Evolutionary conservation across 1,284 basidiomycete species (phyloP), one percentile per base, ranked within the genome.

Genomic region (Malassezia restricta): DNA sequence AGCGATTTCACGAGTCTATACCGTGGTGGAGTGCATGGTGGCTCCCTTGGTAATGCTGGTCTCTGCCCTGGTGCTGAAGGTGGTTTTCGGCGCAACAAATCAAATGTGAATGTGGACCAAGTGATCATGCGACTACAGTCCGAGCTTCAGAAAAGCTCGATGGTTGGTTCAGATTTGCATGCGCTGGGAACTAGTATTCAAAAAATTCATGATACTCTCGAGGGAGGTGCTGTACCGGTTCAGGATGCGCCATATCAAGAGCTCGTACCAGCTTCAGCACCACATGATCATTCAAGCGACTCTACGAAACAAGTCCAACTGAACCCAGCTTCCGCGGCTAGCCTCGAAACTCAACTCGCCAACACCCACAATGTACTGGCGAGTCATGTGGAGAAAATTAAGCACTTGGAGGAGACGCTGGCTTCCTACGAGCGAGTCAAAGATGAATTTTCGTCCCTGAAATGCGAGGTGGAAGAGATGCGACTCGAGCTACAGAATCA

Each of bases 131-230:
- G 83, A 40, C 75, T 86, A 3, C 84, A 96, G 76, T 83, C 82
- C 61, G 91, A 96, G 71, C 80, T 98, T 32, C 84, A 86, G 75
- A 92, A 91, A 76, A 91, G 87, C 68, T 82, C 88, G 15, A 90
- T 96, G 68, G 92, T 89, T 0, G 86, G 87, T n/a, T 79, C 82
- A 1, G 91, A 98, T 71, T 78, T 99, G 5, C 82, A 83, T 63
- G 80, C 80, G 0, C 76, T 98, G 37, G 84, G 82, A 17, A 79
- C 80, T n/a, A 79, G 85, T 1, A 88, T 98, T 80, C 82, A 78
- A 42, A 89, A 95, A 33, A 88, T 96, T 42, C 85, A 90, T 58
- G 89, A 94, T 63, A 90, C 87, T 0, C 78, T 99, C 3, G 86
- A 86, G 31, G 91, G 91, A 5, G 80, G 82, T 40, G 49, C 58